A percentile compares a stretch with the other conserved stretches of the same genome.
Conservation (phyloP, 805 yeast genomes). For the Wilhelminamyces savonicus region DNA sequence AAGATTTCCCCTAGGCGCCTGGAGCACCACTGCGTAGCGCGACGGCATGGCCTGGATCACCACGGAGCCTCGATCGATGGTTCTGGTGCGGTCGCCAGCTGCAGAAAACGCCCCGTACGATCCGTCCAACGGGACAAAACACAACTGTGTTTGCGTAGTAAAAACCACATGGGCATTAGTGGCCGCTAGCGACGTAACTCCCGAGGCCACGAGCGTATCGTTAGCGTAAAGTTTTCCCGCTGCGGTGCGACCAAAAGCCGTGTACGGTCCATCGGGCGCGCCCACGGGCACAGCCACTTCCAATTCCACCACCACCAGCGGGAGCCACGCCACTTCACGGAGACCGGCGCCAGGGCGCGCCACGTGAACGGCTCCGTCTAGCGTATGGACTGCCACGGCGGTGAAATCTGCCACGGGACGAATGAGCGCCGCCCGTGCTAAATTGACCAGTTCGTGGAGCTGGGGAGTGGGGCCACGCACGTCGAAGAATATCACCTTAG, state of each 20-base stretch:
- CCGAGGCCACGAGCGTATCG: slow-evolving; percentile 51
- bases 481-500: slow-evolving; percentile 48
- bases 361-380: slow-evolving; percentile 53
- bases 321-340: slow-evolving; percentile 45
- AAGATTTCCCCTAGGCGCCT: slow-evolving; percentile 93
- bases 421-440: slow-evolving; percentile 48
- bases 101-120: slow-evolving; percentile 24
- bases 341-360: slow-evolving; percentile 24
- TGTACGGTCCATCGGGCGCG: slow-evolving; percentile 13
- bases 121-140: slow-evolving; percentile 65
- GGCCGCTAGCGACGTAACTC: slow-evolving; percentile 75
- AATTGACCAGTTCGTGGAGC: slow-evolving; percentile 35
- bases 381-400: slow-evolving; percentile 49
- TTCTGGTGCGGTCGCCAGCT: slow-evolving; percentile 77
- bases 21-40: slow-evolving; percentile 73
- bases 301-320: slow-evolving; percentile 58
- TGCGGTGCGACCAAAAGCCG: slow-evolving; percentile 67
- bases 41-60: slow-evolving; percentile 78
- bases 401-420: slow-evolving; percentile 50
- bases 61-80: slow-evolving; percentile 88
- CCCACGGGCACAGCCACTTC: slow-evolving; percentile 35
- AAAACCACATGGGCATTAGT: slow-evolving; percentile 69
- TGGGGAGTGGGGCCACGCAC: slow-evolving; percentile 39
- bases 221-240: slow-evolving; percentile 72
- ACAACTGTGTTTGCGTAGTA: slow-evolving; percentile 80